Evolutionary conservation across 2,329 filamentous ascomycete genomes (phyloP).

Genomic region (Calonectria leucothoes): DNA sequence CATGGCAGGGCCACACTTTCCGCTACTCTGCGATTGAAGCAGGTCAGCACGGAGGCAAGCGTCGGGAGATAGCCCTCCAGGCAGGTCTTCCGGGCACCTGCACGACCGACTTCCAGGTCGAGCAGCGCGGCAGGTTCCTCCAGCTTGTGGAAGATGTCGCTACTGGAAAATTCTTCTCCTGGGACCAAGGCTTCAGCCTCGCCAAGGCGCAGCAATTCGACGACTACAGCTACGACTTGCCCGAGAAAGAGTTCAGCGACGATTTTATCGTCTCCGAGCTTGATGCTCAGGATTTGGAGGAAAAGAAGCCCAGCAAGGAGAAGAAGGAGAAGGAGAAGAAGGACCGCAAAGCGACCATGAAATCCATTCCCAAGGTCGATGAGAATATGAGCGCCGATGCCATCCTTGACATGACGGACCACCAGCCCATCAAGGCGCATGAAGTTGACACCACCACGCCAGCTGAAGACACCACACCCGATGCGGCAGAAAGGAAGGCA

Average conservation of each 20-base stretch:
- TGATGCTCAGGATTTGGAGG: neutral
- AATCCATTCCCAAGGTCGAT: neutral
- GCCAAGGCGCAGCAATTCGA: conserved; percentile 42
- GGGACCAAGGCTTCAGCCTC: conserved; percentile 46
- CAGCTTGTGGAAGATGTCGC: conserved; percentile 45
- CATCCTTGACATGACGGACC: neutral
- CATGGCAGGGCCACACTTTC: conserved; percentile 58
- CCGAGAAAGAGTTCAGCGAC: conserved; percentile 38
- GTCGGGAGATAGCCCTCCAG: conserved; percentile 61
- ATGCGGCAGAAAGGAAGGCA: neutral
- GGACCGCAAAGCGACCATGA: neutral
- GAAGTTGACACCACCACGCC: neutral
- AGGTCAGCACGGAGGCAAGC: conserved; percentile 61
- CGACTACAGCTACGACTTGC: conserved; percentile 41
- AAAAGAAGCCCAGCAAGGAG: neutral
- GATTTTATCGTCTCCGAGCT: conserved; percentile 35
- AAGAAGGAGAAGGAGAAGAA: neutral
- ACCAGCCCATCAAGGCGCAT: too few species aligned
- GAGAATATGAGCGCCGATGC: neutral
- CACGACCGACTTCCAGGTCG: neutral
- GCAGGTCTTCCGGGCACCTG: conserved; percentile 7
- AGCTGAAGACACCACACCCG: neutral
- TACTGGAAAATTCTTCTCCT: conserved; percentile 47
- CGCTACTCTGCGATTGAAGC: conserved; percentile 65
- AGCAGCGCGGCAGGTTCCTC: conserved; percentile 37